These are phyloP conservation scores for Fusarium dlaminii DNA, from an alignment of 2,329 filamentous ascomycete species.

Conservation along the genomic window DNA sequence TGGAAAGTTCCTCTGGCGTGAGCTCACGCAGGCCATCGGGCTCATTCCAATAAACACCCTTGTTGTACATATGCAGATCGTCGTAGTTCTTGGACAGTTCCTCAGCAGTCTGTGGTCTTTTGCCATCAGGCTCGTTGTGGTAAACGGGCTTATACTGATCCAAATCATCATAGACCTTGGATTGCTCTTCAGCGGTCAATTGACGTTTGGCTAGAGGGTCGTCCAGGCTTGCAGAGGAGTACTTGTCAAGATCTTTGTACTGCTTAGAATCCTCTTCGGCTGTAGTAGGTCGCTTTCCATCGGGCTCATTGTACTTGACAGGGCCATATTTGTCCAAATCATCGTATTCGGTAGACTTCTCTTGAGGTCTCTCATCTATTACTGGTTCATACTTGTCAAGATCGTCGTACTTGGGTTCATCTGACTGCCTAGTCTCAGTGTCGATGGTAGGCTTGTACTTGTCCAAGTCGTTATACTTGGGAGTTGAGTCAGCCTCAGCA, in stretches of 20 bases:
- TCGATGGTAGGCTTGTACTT: conserved; percentile 50
- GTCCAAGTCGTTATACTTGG: conserved; percentile 48
- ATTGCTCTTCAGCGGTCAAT: conserved; percentile 47
- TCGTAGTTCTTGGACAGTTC: conserved; percentile 50
- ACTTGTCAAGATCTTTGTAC: conserved; percentile 51
- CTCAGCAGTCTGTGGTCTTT: conserved; percentile 42
- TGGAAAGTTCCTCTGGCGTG: conserved; percentile 48
- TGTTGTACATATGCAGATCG: conserved; percentile 50
- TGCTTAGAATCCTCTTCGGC: conserved; percentile 44
- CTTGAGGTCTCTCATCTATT: conserved; percentile 42
- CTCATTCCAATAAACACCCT: conserved; percentile 44
- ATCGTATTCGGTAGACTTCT: conserved; percentile 46
- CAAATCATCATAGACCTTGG: conserved; percentile 53
- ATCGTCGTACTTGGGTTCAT: conserved; percentile 44
- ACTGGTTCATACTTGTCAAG: conserved; percentile 50
- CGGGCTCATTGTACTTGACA: conserved; percentile 45
- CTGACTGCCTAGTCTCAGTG: conserved; percentile 27
- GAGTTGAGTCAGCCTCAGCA: conserved; percentile 34
- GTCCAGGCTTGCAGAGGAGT: conserved; percentile 45
- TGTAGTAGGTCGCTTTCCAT: conserved; percentile 33
- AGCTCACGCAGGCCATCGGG: conserved; percentile 44
- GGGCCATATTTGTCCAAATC: conserved; percentile 52
- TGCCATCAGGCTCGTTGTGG: conserved; percentile 50
- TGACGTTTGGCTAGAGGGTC: conserved; percentile 40
- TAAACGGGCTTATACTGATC: conserved; percentile 48